Base-by-base conservation (phyloP, 2,329 filamentous ascomycete species). In the Claviceps lovelessii region DNA sequence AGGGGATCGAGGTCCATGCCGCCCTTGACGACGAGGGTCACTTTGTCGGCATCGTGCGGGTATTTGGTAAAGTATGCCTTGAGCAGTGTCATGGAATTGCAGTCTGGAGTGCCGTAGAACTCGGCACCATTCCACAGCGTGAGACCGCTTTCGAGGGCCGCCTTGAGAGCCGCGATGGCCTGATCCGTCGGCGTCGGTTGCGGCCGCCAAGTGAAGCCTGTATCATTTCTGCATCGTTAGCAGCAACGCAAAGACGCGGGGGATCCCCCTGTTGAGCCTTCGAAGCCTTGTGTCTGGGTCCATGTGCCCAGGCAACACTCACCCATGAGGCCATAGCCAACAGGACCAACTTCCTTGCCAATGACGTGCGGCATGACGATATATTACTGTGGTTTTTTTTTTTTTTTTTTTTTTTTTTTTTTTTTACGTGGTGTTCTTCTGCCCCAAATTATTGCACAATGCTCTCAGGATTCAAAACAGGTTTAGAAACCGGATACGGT, bases 1-100 rank as follows among this genome's bases (percentile, higher is more conserved):
- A 66, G 56, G 10, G 46, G 52, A 11, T n/a, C 39, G 35, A 50
- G 51, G 47, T 74, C 64, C 37, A 72, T 42, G 8, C 73, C 78
- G 33, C 82, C 82, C 68, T 86, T 86, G 63, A 86, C 75, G 61
- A 74, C 76, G 49, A 86, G 67, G 11, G 83, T 73, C 10, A 86
- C 73, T 62, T 81, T 80, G 51, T 76, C 70, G 8, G 81, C 80
- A 58, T 85, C 79, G 58, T 83, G 78, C 1, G 84, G 83, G 62
- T 85, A 78, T 57, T 76, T 74, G 37, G 73, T 73, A 62, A 86
- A 84, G 68, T 86, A 86, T 31, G 73, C 71, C 57, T 79, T 75
- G 35, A 86, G 67, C 10, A 86, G 67, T 37, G 77, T 75, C 61
- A 84, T 80, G 62, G 66, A 70, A 68, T 85, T 83, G 61, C 73